Base-by-base conservation (phyloP, 169 alveolate genomes). In the Plasmodium coatneyi region DNA sequence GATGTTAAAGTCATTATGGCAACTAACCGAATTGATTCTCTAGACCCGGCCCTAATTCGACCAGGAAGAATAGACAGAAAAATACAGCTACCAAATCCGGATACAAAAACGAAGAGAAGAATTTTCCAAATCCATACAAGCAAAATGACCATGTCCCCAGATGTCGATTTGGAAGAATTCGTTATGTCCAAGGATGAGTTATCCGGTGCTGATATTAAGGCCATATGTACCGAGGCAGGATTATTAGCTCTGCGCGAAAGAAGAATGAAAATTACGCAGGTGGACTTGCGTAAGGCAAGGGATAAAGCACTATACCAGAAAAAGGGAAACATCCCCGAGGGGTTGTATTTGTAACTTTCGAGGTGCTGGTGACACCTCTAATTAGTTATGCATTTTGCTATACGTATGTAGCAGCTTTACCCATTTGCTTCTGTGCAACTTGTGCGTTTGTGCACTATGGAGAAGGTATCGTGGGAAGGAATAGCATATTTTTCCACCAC, bases 41-140 rank as follows among this genome's bases (percentile, higher is more conserved):
- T 99, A 34, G 99, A 99, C 92, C 99, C 99, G 10, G 99, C 99
- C 28, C 96, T 99, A 87, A 99, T 99, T 70, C 96, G 99, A 72
- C 99, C 99, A 2, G 99, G 99, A 49, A 97, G 99, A 90, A 99
- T 99, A 92, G 99, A 99, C 96, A 98, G 99, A 84, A 99, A 99
- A 97, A 99, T 99, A 49, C 99, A 99, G 92, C 97, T 99, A 92
- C 99, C 99, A 14, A 96, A 97, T 49, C 99, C 99, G 12, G 99
- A 99, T 93, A 97, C 97, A 60, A 98, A 98, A 96, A 99, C 99
- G 54, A 98, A 99, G 97, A 96, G 99, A 94, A 98, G 98, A 84
- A 99, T 99, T 70, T 99, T 99, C 96, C 98, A 95, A 80, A 99
- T 99, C 82, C 99, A 99, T 95, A 99, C 99, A 10, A 80, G 98